Base-by-base conservation (phyloP, 1,284 basidiomycete species). In the Ceratobasidium papillatum region DNA sequence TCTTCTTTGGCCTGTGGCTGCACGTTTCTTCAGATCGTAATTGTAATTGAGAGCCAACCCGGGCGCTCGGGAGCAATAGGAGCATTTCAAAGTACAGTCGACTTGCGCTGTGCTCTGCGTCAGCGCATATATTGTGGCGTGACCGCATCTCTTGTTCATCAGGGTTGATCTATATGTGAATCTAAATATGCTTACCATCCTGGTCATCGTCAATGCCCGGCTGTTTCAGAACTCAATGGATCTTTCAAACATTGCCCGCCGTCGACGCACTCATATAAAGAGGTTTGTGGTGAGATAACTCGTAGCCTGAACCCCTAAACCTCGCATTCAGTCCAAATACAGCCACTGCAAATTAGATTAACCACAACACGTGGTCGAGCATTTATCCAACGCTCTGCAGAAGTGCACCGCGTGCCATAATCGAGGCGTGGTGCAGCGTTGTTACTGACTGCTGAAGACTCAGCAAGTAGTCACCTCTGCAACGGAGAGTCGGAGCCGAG, bases 191-290 rank as follows among this genome's bases (percentile, higher is more conserved):
- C n/a, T 25, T 36, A 34, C 34, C 36, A 41, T 41, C 36, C 61
- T 63, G 43, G 61, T n/a, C 61, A 63, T 58, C 56, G 56, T 19
- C 56, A 30, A 58, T 58, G 56, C 56, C 56, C 56, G 56, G 2
- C 56, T 32, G 56, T 34, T 34, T 58, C 56, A 38, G 19, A 25
- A 58, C 27, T 27, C 17, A 59, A 47, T 59, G 36, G 52, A 27
- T 49, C 64, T 32, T 52, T 54, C 51, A 30, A 38, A 51, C 51
- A 47, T 47, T 11, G 7, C 45, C 45, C 45, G 45, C 45, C 45
- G 11, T 9, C 45, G 45, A 9, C 19, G 19, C 4, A 43, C 30
- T 8, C 17, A 11, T 58, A 27, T 69, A 58, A 32, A n/a, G 3
- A 32, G 3, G 11, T 38, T 7, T 17, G 38, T 30, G 43, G 11